Evolutionary conservation across 2,329 filamentous ascomycete species (phyloP).

Genomic region (Diaporthe destruens): DNA sequence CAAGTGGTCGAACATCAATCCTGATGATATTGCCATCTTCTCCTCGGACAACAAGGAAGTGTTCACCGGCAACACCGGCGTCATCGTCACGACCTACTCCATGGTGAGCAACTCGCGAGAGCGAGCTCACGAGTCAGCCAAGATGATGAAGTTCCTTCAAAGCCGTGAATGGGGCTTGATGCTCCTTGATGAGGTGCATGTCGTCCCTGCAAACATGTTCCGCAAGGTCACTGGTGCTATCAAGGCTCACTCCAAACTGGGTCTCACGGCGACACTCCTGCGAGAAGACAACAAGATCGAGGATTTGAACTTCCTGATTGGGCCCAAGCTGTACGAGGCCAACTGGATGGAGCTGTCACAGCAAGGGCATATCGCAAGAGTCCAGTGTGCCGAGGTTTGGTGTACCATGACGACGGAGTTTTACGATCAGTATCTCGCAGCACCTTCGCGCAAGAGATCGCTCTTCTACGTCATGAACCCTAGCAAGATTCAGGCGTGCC

Average conservation of each 20-base stretch:
- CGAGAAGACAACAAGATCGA: slow-evolving; percentile 99
- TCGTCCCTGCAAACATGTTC: slow-evolving; percentile 97
- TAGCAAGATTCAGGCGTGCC: slow-evolving; percentile 94
- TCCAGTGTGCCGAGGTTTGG: slow-evolving; percentile 99
- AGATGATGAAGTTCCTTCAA: slow-evolving; percentile 96
- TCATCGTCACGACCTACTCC: slow-evolving; percentile 97
- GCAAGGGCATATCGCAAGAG: slow-evolving; percentile 95
- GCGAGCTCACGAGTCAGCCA: slow-evolving; percentile 90
- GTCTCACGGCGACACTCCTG: slow-evolving; percentile 91
- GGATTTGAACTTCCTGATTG: slow-evolving; percentile 96
- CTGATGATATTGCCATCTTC: slow-evolving; percentile 93
- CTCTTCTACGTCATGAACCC: slow-evolving; percentile 96
- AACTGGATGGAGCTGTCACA: slow-evolving; percentile 99
- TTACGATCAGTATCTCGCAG: slow-evolving; percentile 90
- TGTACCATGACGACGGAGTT: slow-evolving; percentile 99
- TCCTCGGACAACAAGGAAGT: slow-evolving; percentile 89
- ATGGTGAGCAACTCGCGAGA: slow-evolving; percentile 96
- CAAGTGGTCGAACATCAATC: slow-evolving; percentile 97
- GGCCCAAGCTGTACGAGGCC: slow-evolving; percentile 96
- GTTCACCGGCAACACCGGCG: slow-evolving; percentile 90
- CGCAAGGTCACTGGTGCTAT: slow-evolving; percentile 92
- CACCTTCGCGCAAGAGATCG: slow-evolving; percentile 63
- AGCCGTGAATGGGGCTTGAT: slow-evolving; percentile 96
- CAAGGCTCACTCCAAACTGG: slow-evolving; percentile 94
- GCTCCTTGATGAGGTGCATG: slow-evolving; percentile 97